Percentiles rank a stretch among this genome's conserved stretches.
phyloP scores from a whole-genome alignment of 345 rosid species.

The Noccaea caerulescens region DNA sequence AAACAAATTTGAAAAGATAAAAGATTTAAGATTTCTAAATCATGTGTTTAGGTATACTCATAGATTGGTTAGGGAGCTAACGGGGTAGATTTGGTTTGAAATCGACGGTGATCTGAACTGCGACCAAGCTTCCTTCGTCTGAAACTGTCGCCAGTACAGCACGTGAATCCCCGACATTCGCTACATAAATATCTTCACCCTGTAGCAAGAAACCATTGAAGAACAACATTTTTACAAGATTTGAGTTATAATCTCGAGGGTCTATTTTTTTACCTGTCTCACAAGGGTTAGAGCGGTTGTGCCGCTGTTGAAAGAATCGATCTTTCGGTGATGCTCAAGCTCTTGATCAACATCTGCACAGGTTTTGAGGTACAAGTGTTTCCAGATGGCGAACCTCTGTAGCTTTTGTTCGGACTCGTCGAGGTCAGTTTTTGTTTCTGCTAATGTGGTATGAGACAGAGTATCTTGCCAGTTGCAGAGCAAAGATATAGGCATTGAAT shows the following conservation, averaged over 20 bases:
- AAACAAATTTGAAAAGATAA: neutral
- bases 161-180: slow-evolving; percentile 93
- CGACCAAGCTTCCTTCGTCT: slow-evolving; percentile 69
- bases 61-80: slow-evolving; percentile 47
- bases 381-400: slow-evolving; percentile 70
- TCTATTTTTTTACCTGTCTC: slow-evolving; percentile 59
- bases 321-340: slow-evolving; percentile 64
- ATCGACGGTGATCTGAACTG: slow-evolving; percentile 86
- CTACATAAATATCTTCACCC: slow-evolving; percentile 72
- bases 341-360: slow-evolving; percentile 82
- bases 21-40: slow-evolving; percentile 10
- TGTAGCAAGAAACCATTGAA: slow-evolving; percentile 39
- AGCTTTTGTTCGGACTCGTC: slow-evolving; percentile 56
- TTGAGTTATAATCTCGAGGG: neutral
- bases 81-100: slow-evolving; percentile 89
- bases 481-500: slow-evolving; percentile 72
- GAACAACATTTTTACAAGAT: neutral
- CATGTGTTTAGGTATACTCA: neutral
- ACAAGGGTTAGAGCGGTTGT: slow-evolving; percentile 83
- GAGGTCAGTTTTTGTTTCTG: slow-evolving; percentile 54
- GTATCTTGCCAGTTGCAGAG: slow-evolving; percentile 85
- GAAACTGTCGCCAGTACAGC: slow-evolving; percentile 83
- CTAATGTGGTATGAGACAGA: slow-evolving; percentile 53
- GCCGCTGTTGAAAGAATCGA: slow-evolving; percentile 82
- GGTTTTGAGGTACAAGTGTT: slow-evolving; percentile 73